Conservation (phyloP, 345 rosid genomes). For the Balakata baccata region DNA sequence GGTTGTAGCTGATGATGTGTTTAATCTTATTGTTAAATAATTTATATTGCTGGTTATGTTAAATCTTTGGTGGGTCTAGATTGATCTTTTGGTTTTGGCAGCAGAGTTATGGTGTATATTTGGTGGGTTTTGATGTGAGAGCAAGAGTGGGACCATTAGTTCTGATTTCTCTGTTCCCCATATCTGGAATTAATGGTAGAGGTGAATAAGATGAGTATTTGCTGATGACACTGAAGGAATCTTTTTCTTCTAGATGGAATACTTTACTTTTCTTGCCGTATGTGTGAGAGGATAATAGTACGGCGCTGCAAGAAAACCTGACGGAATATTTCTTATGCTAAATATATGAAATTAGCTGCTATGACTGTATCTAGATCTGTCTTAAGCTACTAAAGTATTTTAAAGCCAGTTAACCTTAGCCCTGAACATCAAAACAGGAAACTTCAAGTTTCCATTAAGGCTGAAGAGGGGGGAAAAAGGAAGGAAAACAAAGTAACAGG, state of each 20-base stretch:
- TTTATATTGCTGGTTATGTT: conserved; percentile 5
- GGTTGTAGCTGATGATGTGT: neutral
- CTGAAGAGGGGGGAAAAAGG: neutral
- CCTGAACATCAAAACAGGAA: neutral
- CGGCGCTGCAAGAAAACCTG: conserved; percentile 14
- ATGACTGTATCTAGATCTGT: conserved; percentile 21
- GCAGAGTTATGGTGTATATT: conserved; percentile 27
- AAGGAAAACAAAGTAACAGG: neutral
- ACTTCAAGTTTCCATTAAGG: neutral
- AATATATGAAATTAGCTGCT: conserved; percentile 13
- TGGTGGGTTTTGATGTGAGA: conserved; percentile 41
- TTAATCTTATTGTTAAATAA: neutral
- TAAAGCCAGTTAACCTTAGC: neutral
- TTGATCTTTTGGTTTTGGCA: conserved; percentile 14
- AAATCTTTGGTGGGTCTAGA: conserved; percentile 19
- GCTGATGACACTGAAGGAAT: conserved; percentile 35
- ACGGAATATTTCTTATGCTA: conserved; percentile 7
- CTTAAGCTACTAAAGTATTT: conserved; percentile 17
- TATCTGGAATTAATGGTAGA: conserved; percentile 39
- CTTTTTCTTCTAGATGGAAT: conserved; percentile 24
- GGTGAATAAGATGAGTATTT: conserved; percentile 22
- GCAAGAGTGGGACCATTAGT: conserved; percentile 58
- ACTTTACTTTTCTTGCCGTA: conserved; percentile 20
- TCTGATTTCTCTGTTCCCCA: conserved; percentile 41
- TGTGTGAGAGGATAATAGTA: conserved; percentile 7